Base-by-base conservation (phyloP, 352 stramenopile species). In the Phytophthora parvispora region DNA sequence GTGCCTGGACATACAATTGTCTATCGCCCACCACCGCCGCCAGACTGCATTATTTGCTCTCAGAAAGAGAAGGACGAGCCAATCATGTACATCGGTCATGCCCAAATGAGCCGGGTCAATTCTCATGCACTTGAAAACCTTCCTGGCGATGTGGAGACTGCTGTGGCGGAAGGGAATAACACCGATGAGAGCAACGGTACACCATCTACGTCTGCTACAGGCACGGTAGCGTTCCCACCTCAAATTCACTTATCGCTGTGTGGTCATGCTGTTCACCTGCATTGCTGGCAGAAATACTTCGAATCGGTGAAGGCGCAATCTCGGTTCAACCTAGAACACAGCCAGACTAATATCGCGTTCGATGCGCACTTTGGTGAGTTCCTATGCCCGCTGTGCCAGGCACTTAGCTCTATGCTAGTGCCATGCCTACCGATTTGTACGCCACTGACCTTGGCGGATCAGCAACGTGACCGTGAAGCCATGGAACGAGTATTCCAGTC, bases 201-300 rank as follows among this genome's bases (percentile, higher is more conserved):
- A 8, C 25, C 66, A 7, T 25, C 56, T 42, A 42, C 63, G 4
- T 80, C 73, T 8, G 4, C 51, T 22, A 53, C 47, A 1, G 50
- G 52, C 3, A 31, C 53, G 3, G 36, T 77, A 3, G 45, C 75
- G 24, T 92, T 92, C 45, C 86, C 84, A 1, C 86, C 87, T 0
- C 80, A 86, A 40, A 80, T 91, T 60, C 94, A 87, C 65, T 74
- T 94, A 22, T 95, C 79, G 25, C 69, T 97, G 12, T 98, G 93
- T 74, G 92, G 93, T 36, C 94, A 98, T 51, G 93, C 93, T 4
- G 91, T 97, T 22, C 94, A 98, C 56, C 53, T 97, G 29, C 76
- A 92, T 4, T 98, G 94, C 57, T 95, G 90, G 86, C 72, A 91
- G 25, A 91, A 92, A 42, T 98, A 98, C 56, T 95, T 97, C 53